These are phyloP conservation scores for Pseudogymnoascus sp. DNA, from an alignment of 2,329 filamentous ascomycete genomes.

Conservation along the genomic window DNA sequence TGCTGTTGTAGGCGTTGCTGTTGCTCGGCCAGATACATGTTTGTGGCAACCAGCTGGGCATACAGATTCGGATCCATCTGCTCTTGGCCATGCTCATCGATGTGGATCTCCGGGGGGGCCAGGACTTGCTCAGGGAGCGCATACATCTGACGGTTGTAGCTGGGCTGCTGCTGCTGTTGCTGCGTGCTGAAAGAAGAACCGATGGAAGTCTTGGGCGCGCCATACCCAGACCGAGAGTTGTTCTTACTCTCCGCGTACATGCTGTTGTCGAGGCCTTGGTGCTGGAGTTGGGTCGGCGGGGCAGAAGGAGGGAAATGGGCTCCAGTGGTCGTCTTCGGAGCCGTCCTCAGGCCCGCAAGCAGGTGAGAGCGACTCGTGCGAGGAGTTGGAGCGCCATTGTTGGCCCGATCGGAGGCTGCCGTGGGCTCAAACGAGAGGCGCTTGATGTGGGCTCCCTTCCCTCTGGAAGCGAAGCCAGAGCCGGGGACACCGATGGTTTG, in stretches of 20 bases:
- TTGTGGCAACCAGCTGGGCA: conserved; percentile 81
- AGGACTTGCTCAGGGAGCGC: conserved; percentile 74
- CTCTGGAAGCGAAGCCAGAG: conserved; percentile 76
- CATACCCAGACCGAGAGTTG: conserved; percentile 15
- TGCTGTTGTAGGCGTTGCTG: conserved; percentile 94
- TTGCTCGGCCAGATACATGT: conserved; percentile 85
- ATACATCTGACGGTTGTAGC: conserved; percentile 51
- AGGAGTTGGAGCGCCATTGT: conserved; percentile 67
- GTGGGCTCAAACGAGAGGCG: conserved; percentile 69
- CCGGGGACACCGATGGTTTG: conserved; percentile 67
- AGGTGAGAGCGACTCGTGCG: conserved; percentile 92
- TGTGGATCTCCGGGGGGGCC: conserved; percentile 70
- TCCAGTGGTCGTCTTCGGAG: conserved; percentile 74
- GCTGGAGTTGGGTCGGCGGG: conserved; percentile 46
- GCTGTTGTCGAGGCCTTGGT: conserved; percentile 23
- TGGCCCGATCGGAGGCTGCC: conserved; percentile 59
- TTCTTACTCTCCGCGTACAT: conserved; percentile 27
- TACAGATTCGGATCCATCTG: conserved; percentile 80
- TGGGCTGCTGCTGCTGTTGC: conserved; percentile 27
- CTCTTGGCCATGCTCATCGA: conserved; percentile 59
- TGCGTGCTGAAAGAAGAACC: conserved; percentile 17
- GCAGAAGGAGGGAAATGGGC: conserved; percentile 60
- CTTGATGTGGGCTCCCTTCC: conserved; percentile 77
- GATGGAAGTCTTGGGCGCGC: conserved; percentile 26
- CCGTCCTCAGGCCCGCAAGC: conserved; percentile 84